phyloP scores from a whole-genome alignment of 495 filamentous ascomycete species.

The Aspergillus olivimuriae region DNA sequence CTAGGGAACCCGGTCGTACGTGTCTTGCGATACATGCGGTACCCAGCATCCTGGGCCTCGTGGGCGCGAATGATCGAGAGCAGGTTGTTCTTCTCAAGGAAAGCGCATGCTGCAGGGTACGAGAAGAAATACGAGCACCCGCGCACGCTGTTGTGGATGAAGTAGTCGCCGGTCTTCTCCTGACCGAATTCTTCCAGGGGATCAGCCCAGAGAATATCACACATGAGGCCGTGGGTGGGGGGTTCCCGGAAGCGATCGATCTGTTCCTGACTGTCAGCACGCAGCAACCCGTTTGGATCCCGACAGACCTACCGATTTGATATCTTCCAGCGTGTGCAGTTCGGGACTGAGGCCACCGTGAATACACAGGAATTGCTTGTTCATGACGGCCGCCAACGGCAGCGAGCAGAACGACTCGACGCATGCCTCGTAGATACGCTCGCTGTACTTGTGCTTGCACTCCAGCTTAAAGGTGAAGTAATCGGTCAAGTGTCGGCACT shows the following conservation, averaged over 20 bases:
- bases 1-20: conserved; percentile 96
- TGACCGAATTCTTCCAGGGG: conserved; percentile 99
- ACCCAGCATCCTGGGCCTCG: conserved; percentile 96
- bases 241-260: conserved; percentile 98
- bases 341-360: conserved; percentile 95
- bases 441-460: conserved; percentile 98
- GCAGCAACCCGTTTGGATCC: not conserved
- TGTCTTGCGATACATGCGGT: conserved; percentile 98
- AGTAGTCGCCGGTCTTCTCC: conserved; percentile 95
- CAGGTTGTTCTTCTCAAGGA: conserved; percentile 97
- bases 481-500: conserved; percentile 96
- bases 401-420: conserved; percentile 96
- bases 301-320: conserved; percentile 62
- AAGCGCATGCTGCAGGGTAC: conserved; percentile 95
- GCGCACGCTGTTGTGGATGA: conserved; percentile 95
- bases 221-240: conserved; percentile 96
- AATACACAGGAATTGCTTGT: conserved; percentile 99
- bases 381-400: conserved; percentile 95
- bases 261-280: conserved; percentile 37
- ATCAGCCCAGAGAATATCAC: conserved; percentile 97
- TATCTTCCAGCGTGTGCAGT: conserved; percentile 88
- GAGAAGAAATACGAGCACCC: conserved; percentile 99
- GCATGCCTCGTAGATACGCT: conserved; percentile 93
- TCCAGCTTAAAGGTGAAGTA: conserved; percentile 99
- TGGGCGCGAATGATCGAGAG: conserved; percentile 98